Base-by-base conservation (phyloP, 2,329 filamentous ascomycete genomes). In the Trichophyton mentagrophytes region DNA sequence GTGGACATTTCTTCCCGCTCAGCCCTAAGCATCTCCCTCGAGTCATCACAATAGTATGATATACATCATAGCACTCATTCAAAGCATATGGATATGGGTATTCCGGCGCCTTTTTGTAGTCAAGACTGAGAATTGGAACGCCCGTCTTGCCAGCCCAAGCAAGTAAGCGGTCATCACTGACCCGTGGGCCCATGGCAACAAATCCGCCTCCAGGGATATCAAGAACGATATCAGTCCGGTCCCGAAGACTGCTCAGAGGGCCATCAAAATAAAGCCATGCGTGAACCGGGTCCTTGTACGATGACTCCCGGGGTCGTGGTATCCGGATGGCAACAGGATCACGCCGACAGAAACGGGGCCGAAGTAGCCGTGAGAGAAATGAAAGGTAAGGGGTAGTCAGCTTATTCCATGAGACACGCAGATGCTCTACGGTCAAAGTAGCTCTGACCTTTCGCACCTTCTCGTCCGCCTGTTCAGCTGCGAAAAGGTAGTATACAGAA, bases 181-280 rank as follows among this genome's bases (percentile, higher is more conserved):
- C 89, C 55, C 93, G 80, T n/a, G 93, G 93, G 62, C 89, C 85
- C 93, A 99, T 99, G 17, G 93, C 91, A 11, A 99, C 91, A 66
- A 95, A 99, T 0, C 93, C 93, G 36, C 93, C 93, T 1, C 93
- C 93, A 0, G 93, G 93, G 2, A 97, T 85, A 72, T 99, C 93
- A 40, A 99, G 71, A 1, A 99, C 82, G 30, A 99, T 73, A 67
- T 87, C 87, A 58, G 82, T 85, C 69, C 95, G 87, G 47, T 86
- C 82, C 67, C 85, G 84, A 53, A 96, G 77, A 55, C 90, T 86
- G 1, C 86, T 84, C 6, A 96, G 74, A 0, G 91, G 87, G 0
- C 93, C 93, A 68, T 97, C 90, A 68, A 91, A 99, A 73, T 96
- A 99, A 36, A 99, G 78, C 91, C 92, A 97, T 1, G 83, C 92